Evolutionary conservation across 2,329 filamentous ascomycete species (phyloP).

Genomic region (Teratosphaeria destructans): DNA sequence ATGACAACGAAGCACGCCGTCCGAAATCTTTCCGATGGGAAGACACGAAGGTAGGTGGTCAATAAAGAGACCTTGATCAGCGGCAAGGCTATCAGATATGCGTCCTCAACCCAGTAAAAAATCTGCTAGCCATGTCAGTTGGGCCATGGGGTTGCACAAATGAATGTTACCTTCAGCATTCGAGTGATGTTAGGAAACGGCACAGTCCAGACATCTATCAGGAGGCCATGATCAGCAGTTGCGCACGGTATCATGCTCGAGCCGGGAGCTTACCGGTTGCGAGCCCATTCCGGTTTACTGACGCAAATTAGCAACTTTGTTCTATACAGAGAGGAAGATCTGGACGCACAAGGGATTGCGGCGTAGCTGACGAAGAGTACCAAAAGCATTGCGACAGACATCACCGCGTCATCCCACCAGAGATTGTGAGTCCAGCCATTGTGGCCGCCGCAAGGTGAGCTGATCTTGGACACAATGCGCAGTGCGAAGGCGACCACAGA

Average conservation of each 20-base stretch:
- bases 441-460: slow-evolving; percentile 1
- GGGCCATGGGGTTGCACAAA: background rate
- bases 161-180: slow-evolving; percentile 3
- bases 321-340: background rate
- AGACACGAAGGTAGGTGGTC: slow-evolving; percentile 26
- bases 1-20: slow-evolving; percentile 17
- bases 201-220: slow-evolving; percentile 14
- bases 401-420: slow-evolving; percentile 6
- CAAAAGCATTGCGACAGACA: slow-evolving; percentile 4
- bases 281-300: background rate
- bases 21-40: slow-evolving; percentile 20
- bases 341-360: background rate
- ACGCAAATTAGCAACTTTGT: background rate
- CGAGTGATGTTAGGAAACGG: slow-evolving; percentile 10
- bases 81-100: slow-evolving; percentile 6
- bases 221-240: background rate
- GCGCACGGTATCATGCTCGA: background rate
- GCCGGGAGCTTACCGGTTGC: background rate
- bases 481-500: slow-evolving; percentile 7
- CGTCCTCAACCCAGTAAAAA: slow-evolving; percentile 7
- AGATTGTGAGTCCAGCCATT: background rate
- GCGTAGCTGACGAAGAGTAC: slow-evolving; percentile 1
- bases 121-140: background rate
- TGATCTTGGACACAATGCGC: slow-evolving; percentile 6
- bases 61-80: slow-evolving; percentile 27